Base-by-base conservation (phyloP, 2,329 filamentous ascomycete species). In the Stylonectria norvegica region DNA sequence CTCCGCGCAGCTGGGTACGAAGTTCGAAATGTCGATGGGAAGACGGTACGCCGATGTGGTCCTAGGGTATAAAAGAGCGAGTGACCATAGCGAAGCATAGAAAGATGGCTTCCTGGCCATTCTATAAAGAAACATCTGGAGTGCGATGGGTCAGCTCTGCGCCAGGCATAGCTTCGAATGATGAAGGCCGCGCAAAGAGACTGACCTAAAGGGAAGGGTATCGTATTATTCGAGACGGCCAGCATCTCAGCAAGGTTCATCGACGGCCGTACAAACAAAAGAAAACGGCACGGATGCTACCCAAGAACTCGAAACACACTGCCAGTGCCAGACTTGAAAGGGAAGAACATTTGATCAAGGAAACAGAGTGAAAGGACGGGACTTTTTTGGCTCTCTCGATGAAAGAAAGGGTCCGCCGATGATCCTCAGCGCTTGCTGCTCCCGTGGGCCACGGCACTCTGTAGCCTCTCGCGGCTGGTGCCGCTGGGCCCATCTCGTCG, bases 1-100 rank as follows among this genome's bases (percentile, higher is more conserved):
- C 47, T 70, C 64, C 4, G 82, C 81, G 56, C 83, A 87, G 11
- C 61, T 47, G 5, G 81, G 79, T n/a, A 83, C 62, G 36, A 69
- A 63, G 38, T 61, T 54, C 27, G 67, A 60, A 18, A 76, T 54
- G 27, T 68, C 65, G 40, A 51, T 55, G 2, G 64, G 58, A 27
- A 71, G 57, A 41, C 53, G 57, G 42, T 57, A 54, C 28, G 58
- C 54, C 38, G 55, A 34, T 22, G 56, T 56, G 29, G 55, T 52
- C 27, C 52, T 51, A 34, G 50, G 43, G 49, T 50, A 48, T 29
- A 57, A 51, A 19, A 60, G 38, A 30, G 58, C 43, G 44, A 63
- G 54, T 46, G 65, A 56, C 53, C 58, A 62, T 53, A 61, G 41
- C 41, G 65, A 52, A 44, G 49, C 37, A 44, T 53, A 49, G 36